These are phyloP conservation scores for Populus deltoides DNA, from an alignment of 345 rosid genomes.

Conservation along the genomic window DNA sequence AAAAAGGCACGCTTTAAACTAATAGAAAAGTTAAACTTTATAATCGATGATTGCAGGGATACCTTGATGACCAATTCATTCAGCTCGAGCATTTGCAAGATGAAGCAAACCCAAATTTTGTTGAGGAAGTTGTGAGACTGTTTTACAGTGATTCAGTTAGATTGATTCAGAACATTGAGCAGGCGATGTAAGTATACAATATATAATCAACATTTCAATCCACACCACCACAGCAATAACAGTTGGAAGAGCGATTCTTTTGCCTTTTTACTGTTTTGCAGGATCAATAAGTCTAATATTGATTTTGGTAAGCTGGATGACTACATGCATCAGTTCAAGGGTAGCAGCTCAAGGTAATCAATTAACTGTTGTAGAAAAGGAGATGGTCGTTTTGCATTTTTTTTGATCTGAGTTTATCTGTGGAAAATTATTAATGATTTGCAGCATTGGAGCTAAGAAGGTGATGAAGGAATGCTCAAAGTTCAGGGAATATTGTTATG, in stretches of 20 bases:
- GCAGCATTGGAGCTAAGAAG: slow-evolving; percentile 43
- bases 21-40: no score
- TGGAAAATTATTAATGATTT: neutral
- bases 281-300: slow-evolving; percentile 20
- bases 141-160: slow-evolving; percentile 56
- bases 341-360: slow-evolving; percentile 46
- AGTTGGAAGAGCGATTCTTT: neutral
- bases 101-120: slow-evolving; percentile 68
- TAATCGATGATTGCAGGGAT: slow-evolving; percentile 40
- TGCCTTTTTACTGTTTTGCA: neutral
- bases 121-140: slow-evolving; percentile 55
- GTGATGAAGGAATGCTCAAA: slow-evolving; percentile 30
- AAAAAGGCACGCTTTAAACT: no score
- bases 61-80: slow-evolving; percentile 65
- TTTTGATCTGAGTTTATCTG: neutral
- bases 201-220: neutral
- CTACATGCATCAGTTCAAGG: slow-evolving; percentile 47
- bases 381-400: neutral
- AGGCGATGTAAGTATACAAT: slow-evolving; percentile 45
- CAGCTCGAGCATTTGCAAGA: slow-evolving; percentile 73
- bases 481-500: slow-evolving; percentile 25
- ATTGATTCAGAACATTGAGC: slow-evolving; percentile 56
- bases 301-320: slow-evolving; percentile 41
- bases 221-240: neutral
- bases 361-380: neutral